Evolutionary conservation across 805 yeast species (phyloP).

Genomic region (Debaryomyces castellii): DNA sequence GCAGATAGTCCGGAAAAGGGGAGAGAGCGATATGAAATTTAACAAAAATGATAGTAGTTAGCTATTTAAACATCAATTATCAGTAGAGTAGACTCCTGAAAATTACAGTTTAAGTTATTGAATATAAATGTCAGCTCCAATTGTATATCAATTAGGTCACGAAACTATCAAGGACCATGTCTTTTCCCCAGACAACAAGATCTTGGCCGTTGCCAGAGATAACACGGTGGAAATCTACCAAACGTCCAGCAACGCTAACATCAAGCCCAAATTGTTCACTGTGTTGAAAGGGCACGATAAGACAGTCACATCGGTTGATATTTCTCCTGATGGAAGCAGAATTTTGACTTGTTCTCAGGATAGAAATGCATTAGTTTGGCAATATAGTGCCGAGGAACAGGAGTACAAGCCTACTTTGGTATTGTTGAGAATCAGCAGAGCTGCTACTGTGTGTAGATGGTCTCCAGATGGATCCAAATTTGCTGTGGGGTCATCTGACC

Average conservation of each 20-base stretch:
- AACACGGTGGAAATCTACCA: conserved; percentile 73
- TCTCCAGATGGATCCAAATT: conserved; percentile 92
- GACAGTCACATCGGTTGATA: conserved; percentile 91
- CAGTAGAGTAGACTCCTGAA: conserved; percentile 17
- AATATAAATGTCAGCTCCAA: conserved; percentile 27
- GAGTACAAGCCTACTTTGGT: conserved; percentile 84
- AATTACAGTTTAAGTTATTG: neutral
- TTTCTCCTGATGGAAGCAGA: conserved; percentile 74
- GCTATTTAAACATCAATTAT: neutral
- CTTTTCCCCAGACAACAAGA: conserved; percentile 63
- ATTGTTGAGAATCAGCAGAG: conserved; percentile 86
- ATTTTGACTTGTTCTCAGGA: conserved; percentile 98
- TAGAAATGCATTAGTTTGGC: conserved; percentile 97
- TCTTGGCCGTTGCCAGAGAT: conserved; percentile 80
- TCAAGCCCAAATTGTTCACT: conserved; percentile 61
- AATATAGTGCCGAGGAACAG: conserved; percentile 56
- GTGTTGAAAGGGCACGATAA: conserved; percentile 84
- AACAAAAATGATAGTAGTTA: neutral
- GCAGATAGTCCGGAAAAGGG: neutral
- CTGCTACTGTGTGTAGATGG: conserved; percentile 95
- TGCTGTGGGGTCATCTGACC: conserved; percentile 95
- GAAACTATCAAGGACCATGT: conserved; percentile 90
- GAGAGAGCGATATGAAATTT: neutral
- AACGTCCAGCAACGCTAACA: conserved; percentile 42
- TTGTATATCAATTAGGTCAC: conserved; percentile 67